Evolutionary conservation across 768 basidiomycete genomes (phyloP), one percentile per base, ranked within the genome.

Genomic region (Gyrodon lividus): DNA sequence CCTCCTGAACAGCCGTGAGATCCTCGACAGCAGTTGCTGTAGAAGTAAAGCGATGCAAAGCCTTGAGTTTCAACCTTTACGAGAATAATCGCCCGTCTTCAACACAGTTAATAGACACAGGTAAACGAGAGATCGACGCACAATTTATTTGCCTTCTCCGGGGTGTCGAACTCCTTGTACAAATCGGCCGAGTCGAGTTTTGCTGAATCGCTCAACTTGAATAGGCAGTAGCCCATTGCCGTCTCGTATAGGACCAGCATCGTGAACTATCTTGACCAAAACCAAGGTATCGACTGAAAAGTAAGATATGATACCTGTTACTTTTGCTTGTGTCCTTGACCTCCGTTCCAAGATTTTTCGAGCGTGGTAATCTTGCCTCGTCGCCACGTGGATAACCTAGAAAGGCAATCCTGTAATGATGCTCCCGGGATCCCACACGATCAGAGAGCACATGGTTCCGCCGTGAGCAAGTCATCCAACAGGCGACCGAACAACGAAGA

Each of bases 211-310:
- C 87, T 86, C 58, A 96, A 80, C 73, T 97, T 97, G 86, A 99
- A 98, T 48, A 99, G 87, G 77, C 92, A 94, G 78, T 93, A 98
- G 72, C 96, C 93, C 72, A 96, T 83, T 35, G 93, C 83, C 2
- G 93, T 94, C 77, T 98, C 97, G 76, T 94, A 93, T 58, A 99
- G 79, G 40, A 98, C 95, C 72, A 98, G 82, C 94, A 98, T 98
- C 54, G 63, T 69, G 63, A 46, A 48, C 31, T 54, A 45, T 26
- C 23, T 50, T 38, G 49, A 28, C n/a, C 40, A 50, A 38, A 40
- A 52, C 26, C 34, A 30, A 48, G 38, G 22, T 22, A 26, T 50
- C 10, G 31, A 34, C 35, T 39, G 47, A 54, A 45, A 49, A 16
- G 9, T 16, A 35, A 49, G 24, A 33, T 51, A 30, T 28, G 28